phyloP scores from a whole-genome alignment of 1,284 basidiomycete genomes.

The Leccinum colubrinum region DNA sequence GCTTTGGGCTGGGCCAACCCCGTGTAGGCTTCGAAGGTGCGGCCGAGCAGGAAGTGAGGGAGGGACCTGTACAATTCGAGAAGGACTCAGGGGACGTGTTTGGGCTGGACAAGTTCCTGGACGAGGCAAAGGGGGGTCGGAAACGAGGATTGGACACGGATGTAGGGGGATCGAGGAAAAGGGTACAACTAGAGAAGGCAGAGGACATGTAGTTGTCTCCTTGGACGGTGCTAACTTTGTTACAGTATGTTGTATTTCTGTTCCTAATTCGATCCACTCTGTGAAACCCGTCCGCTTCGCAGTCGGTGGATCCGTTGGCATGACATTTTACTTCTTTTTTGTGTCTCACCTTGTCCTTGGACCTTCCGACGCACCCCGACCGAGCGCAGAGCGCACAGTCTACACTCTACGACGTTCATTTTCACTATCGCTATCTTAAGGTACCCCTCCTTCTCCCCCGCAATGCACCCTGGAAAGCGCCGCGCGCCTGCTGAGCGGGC shows the following conservation, averaged over 20 bases:
- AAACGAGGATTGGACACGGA: conserved; percentile 85
- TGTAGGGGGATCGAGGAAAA: conserved; percentile 68
- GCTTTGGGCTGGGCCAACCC: conserved; percentile 90
- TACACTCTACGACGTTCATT: neutral
- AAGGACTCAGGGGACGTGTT: conserved; percentile 98
- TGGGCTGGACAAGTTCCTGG: conserved; percentile 95
- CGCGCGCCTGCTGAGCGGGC: conserved; percentile 35
- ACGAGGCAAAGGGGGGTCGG: conserved; percentile 92
- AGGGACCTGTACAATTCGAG: conserved; percentile 99
- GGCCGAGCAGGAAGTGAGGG: conserved; percentile 75
- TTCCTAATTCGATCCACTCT: neutral
- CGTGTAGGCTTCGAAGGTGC: conserved; percentile 89
- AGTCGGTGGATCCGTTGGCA: conserved; percentile 17
- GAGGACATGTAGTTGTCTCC: conserved; percentile 46
- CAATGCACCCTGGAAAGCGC: conserved; percentile 29
- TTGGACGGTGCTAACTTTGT: neutral
- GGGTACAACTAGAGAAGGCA: conserved; percentile 70
- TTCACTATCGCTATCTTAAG: neutral
- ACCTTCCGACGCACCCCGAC: neutral
- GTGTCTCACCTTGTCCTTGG: conserved; percentile 7
- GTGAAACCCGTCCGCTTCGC: neutral
- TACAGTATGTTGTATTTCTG: neutral
- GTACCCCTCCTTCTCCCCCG: neutral
- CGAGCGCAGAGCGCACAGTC: neutral
- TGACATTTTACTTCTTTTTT: conserved; percentile 10